Base-by-base conservation (phyloP, 2,329 filamentous ascomycete genomes). In the Aureobasidium sp. region DNA sequence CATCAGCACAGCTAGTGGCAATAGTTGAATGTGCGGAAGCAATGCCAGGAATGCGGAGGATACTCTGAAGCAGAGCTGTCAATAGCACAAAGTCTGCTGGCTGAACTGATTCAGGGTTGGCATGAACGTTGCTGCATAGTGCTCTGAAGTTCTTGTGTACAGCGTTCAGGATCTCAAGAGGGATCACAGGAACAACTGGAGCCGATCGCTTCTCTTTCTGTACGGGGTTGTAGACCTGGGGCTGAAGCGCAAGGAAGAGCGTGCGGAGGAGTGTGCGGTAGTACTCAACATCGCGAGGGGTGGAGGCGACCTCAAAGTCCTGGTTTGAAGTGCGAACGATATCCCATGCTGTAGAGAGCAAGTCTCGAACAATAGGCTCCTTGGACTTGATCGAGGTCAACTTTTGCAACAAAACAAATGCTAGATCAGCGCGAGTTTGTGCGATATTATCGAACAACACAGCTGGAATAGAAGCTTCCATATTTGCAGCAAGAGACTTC, bases 81-180 rank as follows among this genome's bases (percentile, higher is more conserved):
- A 99, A 76, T 45, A 97, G 85, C 3, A 87, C 88, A 66, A 99
- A 85, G 71, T 99, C 94, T 62, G 89, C 88, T 0, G 91, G 89
- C 37, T 68, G 63, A 1, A 71, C 71, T 1, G 81, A 81, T 57
- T 53, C 32, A 7, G 59, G 25, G 6, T 52, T 52, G 11, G 64
- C 62, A 70, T 99, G 94, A 15, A 97, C 83, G 59, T 91, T 84
- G 15, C 86, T 85, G 37, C 91, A 91, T 27, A 97, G 80, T 27
- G 88, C 85, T 44, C 88, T 86, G 78, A 99, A 93, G 2, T 91
- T 92, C 0, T 87, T 89, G 32, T 97, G 88, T 11, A 94, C 84
- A 32, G 85, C 82, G 66, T 91, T 87, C 10, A 96, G 78, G 48
- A 97, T 86, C 68, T 93, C 91, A 29, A 97, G 79, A 15, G 95